Percentiles rank a stretch among this genome's conserved stretches.
phyloP scores from a whole-genome alignment of 306 rosid species.

The Biancaea sappan region DNA sequence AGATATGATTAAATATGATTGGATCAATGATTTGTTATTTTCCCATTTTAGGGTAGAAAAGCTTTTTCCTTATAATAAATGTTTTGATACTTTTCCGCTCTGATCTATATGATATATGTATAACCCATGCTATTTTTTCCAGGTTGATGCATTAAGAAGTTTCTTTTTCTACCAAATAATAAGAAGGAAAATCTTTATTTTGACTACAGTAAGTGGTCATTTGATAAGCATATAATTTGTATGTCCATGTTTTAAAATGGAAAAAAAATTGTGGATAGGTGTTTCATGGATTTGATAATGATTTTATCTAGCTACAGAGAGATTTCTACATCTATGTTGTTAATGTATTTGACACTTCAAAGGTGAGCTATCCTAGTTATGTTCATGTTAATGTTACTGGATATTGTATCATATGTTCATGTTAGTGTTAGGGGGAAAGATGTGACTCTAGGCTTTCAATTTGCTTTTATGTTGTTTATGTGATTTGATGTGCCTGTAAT shows the following conservation, averaged over 20 bases:
- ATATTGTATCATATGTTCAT: slow-evolving; percentile 15
- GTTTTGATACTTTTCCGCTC: too few relatives aligned
- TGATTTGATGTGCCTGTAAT: too few relatives aligned
- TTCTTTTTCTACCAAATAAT: not conserved
- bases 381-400: slow-evolving; percentile 14
- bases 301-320: slow-evolving; percentile 87
- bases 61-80: too few relatives aligned
- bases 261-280: slow-evolving; percentile 62
- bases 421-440: too few relatives aligned
- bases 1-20: too few relatives aligned
- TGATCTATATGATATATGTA: too few relatives aligned
- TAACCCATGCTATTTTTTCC: too few relatives aligned
- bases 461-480: too few relatives aligned
- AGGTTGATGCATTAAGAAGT: not conserved
- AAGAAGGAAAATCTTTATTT: not conserved
- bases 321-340: slow-evolving; percentile 90
- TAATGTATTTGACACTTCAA: slow-evolving; percentile 88
- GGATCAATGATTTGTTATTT: too few relatives aligned
- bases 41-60: too few relatives aligned
- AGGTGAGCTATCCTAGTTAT: slow-evolving; percentile 51
- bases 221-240: not conserved
- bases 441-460: too few relatives aligned
- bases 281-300: slow-evolving; percentile 96
- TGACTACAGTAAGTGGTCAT: not conserved
- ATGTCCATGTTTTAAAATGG: slow-evolving; percentile 8